phyloP scores from a whole-genome alignment of 148 eudicot species.

The Heliosperma pusillum region DNA sequence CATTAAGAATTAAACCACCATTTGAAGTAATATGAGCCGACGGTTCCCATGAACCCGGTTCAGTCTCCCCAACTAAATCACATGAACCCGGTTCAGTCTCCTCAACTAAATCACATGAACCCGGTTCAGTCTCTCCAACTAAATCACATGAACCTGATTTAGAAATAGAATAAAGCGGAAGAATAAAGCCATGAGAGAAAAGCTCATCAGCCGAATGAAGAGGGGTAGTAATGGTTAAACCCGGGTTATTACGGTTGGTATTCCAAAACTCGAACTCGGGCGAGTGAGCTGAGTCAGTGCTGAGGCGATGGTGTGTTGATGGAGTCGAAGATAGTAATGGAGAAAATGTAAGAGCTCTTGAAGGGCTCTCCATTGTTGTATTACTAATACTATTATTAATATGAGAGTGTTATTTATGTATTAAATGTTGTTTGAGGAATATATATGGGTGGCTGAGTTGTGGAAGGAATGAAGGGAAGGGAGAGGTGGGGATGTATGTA shows the following conservation, averaged over 20 bases:
- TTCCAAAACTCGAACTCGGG: conserved; percentile 88
- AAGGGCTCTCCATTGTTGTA: conserved; percentile 18
- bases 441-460: background rate
- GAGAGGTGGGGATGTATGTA: too few relatives aligned
- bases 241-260: conserved; percentile 38
- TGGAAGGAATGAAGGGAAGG: background rate
- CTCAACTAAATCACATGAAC: too few relatives aligned
- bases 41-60: conserved; percentile 18
- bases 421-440: too few relatives aligned
- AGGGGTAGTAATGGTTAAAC: conserved; percentile 27
- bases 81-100: background rate
- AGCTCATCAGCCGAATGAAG: conserved; percentile 90
- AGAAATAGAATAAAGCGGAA: conserved; percentile 56
- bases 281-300: conserved; percentile 21
- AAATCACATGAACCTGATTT: background rate
- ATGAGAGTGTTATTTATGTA: background rate
- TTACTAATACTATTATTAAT: too few relatives aligned
- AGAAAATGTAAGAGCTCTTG: conserved; percentile 1
- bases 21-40: conserved; percentile 14
- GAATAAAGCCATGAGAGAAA: conserved; percentile 73
- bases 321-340: background rate
- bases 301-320: background rate
- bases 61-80: background rate
- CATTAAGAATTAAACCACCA: conserved; percentile 23
- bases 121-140: background rate